Evolutionary conservation across 164 flowering plant genomes (phyloP), one percentile per base, ranked within the genome.

Genomic region (Litsea cubeba): DNA sequence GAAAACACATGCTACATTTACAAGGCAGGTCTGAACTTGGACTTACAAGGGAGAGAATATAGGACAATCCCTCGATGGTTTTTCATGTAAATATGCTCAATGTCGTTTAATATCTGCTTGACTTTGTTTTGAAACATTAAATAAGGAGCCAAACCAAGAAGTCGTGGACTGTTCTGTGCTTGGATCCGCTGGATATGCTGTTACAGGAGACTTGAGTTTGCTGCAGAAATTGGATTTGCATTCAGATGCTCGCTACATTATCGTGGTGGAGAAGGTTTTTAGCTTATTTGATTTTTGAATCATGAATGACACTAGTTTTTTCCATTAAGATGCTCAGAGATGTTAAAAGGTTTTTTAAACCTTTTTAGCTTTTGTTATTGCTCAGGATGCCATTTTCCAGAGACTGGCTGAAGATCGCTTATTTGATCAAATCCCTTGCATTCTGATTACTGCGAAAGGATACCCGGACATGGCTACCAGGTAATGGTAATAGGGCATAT

Each of bases 401-500:
- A 81, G 98, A 65, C 81, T 96, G 72, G 89, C 88, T 11, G 98
- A 96, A 79, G 99, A 96, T 79, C 81, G 82, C 8, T 68, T 94
- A n/a, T 96, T 90, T 79, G 87, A 91, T 81, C 88, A 88, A 74
- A 86, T 96, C 72, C 99, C 99, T 62, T 79, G 97, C 84, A 91
- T 94, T 80, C 82, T 96, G 63, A 88, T 96, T 75, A 94, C 99
- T 15, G 99, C 94, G 51, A 96, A 88, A 84, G 98, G 98, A n/a
- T 96, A 90, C 80, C 98, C 99, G 50, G 97, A 96, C 84, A 83
- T 96, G 54, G 99, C 98, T 30, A 94, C 99, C 35, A 90, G 99
- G 99, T 93, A 82, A 67, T 24, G 2, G 14, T 4, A 62, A 51
- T 24, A 11, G 20, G 49, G 57, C 35, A 62, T 68, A 23, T 7